Evolutionary conservation across 805 yeast genomes (phyloP), one percentile per base, ranked within the genome.

Genomic region (Starmerella kuoi): DNA sequence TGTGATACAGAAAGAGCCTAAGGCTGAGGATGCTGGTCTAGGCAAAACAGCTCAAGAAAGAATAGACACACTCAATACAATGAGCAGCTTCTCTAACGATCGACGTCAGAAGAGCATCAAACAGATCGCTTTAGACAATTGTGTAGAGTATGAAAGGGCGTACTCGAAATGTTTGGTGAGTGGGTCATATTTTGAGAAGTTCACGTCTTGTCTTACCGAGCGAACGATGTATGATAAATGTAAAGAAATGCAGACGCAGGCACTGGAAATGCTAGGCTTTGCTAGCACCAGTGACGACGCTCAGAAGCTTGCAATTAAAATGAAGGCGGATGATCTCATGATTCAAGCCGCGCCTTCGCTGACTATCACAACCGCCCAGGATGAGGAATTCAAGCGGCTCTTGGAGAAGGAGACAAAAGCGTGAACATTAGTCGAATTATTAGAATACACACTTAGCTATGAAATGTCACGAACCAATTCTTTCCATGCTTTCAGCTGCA

Each of bases 401-500:
- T 38, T 44, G 17, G 33, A 22, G 28, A 21, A 20, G 14, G 32
- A 24, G 15, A 34, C 26, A 5, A n/a, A n/a, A n/a, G n/a, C n/a
- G n/a, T n/a, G n/a, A n/a, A n/a, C n/a, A n/a, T n/a, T 5, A 6
- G 32, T 20, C 19, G 19, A 19, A 17, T 17, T 8, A 25, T 25
- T 9, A 9, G 28, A 14, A 25, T 14, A 9, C 12, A 9, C 28
- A 11, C n/a, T n/a, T n/a, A n/a, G n/a, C n/a, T n/a, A n/a, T n/a
- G n/a, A n/a, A n/a, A n/a, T n/a, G n/a, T n/a, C n/a, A n/a, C n/a
- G n/a, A n/a, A n/a, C n/a, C n/a, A n/a, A n/a, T n/a, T n/a, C n/a
- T n/a, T 53, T 51, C 85, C 85, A 79, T 15, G 69, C 48, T 3
- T 43, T 51, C 38, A 73, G 53, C 53, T 76, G 76, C 31, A 64